phyloP scores from a whole-genome alignment of 352 stramenopile species.

The Globisporangium splendens region DNA sequence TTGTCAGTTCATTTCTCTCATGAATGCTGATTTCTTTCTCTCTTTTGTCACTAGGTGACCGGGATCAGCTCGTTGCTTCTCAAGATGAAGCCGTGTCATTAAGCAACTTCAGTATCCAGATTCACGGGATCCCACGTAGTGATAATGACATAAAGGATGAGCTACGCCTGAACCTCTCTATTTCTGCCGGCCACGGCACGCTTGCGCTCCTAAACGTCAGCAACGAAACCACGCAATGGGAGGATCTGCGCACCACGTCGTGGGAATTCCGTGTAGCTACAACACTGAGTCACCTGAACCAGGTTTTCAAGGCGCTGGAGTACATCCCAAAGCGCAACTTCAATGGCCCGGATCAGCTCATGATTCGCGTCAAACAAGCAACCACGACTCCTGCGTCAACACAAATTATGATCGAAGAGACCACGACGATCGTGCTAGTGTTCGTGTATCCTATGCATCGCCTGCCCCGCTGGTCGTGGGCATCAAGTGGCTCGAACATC shows the following conservation, averaged over 20 bases:
- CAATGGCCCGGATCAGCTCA: conserved; percentile 33
- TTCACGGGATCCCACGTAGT: background rate
- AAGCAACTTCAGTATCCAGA: conserved; percentile 5
- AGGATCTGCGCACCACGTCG: background rate
- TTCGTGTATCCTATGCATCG: conserved; percentile 31
- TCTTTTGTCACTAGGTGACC: conserved; percentile 2
- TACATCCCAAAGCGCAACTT: conserved; percentile 32
- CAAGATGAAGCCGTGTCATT: conserved; percentile 6
- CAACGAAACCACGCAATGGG: too few relatives aligned
- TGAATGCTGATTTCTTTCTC: background rate
- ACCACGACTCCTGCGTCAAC: background rate
- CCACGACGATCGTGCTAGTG: conserved; percentile 23
- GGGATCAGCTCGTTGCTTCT: background rate
- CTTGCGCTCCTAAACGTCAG: background rate
- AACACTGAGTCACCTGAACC: conserved; percentile 7
- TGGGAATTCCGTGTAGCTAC: conserved; percentile 5
- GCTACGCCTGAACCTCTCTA: conserved; percentile 4
- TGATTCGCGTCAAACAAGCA: conserved; percentile 22
- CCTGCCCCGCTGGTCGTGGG: conserved; percentile 23
- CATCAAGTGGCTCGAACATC: conserved; percentile 9
- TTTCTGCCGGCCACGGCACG: conserved; percentile 9
- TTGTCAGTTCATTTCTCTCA: background rate
- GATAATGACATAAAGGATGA: background rate
- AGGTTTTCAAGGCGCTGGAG: conserved; percentile 15
- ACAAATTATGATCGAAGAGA: conserved; percentile 3